phyloP scores from a whole-genome alignment of 495 filamentous ascomycete genomes.

The Articulospora tetracladia region DNA sequence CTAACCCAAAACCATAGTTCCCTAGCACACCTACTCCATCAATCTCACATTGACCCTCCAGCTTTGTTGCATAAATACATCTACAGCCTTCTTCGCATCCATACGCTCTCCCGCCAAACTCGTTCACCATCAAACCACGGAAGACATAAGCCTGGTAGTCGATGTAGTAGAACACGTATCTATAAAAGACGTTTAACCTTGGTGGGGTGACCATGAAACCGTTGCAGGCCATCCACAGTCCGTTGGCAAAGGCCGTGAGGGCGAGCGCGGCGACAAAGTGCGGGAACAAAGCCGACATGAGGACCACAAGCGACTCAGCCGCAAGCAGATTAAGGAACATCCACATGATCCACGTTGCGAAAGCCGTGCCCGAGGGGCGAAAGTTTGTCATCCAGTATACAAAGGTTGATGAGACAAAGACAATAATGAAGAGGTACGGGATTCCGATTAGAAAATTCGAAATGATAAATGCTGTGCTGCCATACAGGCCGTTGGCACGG shows the following conservation, averaged over 20 bases:
- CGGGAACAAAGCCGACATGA: constrained; percentile 66
- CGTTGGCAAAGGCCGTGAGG: constrained; percentile 74
- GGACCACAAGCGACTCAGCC: constrained; percentile 73
- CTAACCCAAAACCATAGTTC: constrained; percentile 61
- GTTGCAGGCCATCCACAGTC: constrained; percentile 78
- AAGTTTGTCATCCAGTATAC: constrained; percentile 79
- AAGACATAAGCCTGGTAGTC: constrained; percentile 68
- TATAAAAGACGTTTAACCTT: constrained; percentile 74
- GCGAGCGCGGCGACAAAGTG: constrained; percentile 75
- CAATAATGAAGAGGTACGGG: constrained; percentile 69
- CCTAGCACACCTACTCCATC: constrained; percentile 61
- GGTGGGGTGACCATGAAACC: constrained; percentile 61
- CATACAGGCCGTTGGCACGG: constrained; percentile 73
- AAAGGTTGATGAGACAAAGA: constrained; percentile 66
- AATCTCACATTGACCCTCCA: constrained; percentile 62
- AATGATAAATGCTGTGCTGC: constrained; percentile 62
- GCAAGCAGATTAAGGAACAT: constrained; percentile 79
- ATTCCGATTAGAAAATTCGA: constrained; percentile 78
- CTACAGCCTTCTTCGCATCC: constrained; percentile 50
- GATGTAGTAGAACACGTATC: constrained; percentile 79
- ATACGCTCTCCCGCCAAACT: constrained; percentile 61
- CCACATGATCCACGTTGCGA: constrained; percentile 80
- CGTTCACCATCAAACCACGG: constrained; percentile 85
- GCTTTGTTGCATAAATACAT: constrained; percentile 62
- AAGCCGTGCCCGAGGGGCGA: constrained; percentile 55